Evolutionary conservation across 225 moss, liverwort and hornwort genomes (phyloP).

Genomic region (Ulota crispa): DNA sequence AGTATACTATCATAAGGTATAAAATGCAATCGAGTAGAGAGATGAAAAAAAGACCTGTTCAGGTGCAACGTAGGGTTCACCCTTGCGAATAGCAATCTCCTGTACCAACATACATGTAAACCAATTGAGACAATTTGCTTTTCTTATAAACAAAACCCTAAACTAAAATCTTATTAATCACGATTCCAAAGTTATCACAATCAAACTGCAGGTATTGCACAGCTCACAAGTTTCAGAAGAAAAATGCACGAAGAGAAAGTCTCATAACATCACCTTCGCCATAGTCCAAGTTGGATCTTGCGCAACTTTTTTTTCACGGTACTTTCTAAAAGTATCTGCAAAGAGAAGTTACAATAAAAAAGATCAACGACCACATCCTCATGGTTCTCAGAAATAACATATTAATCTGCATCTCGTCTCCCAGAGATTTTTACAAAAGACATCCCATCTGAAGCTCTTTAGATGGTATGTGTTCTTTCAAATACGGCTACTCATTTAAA

Average conservation of each 20-base stretch:
- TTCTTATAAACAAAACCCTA: not conserved
- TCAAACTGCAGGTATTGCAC: not conserved
- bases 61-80: constrained; percentile 53
- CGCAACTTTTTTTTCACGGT: constrained; percentile 72
- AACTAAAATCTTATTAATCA: not conserved
- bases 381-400: not conserved
- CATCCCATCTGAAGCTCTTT: not conserved
- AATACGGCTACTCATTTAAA: not conserved
- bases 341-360: not conserved
- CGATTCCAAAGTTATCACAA: not conserved
- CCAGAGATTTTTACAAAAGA: not conserved
- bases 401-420: not conserved
- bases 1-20: not conserved
- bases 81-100: constrained; percentile 91
- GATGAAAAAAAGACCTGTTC: constrained; percentile 53
- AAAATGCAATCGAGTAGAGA: not conserved
- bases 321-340: constrained; percentile 93
- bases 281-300: constrained; percentile 93
- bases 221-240: not conserved
- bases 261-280: constrained; percentile 63
- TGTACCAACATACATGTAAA: constrained; percentile 33
- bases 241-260: constrained; percentile 4
- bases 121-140: constrained; percentile 1
- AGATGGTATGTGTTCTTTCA: not conserved
- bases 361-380: not conserved